These are phyloP conservation scores for Lotmaria passim DNA, from an alignment of 208 protist species.

Conservation along the genomic window DNA sequence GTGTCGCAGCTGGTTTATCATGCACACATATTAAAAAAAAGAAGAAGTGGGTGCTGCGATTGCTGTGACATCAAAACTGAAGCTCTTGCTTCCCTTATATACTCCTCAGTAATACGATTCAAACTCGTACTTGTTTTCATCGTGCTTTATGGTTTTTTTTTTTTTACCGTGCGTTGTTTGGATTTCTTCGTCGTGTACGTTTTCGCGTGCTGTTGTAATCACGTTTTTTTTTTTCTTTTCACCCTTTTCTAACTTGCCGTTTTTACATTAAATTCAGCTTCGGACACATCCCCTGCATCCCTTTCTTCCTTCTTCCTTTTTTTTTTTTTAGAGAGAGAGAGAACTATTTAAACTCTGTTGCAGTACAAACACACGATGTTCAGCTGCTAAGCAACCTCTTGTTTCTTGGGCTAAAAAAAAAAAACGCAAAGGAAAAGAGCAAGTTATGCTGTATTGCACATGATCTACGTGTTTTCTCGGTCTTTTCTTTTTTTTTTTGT, in stretches of 20 bases:
- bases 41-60: too few species aligned
- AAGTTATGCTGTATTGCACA: not conserved
- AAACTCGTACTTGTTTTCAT: too few species aligned
- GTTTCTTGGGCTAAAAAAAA: not conserved
- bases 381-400: conserved; percentile 10
- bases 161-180: not conserved
- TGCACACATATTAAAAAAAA: too few species aligned
- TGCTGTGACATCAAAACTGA: too few species aligned
- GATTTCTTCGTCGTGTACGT: not conserved
- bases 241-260: not conserved
- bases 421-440: not conserved
- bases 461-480: conserved; percentile 2
- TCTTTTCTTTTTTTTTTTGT: conserved; percentile 2
- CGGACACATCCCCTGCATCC: not conserved
- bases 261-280: too few species aligned
- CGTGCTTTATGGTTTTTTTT: too few species aligned
- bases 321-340: not conserved
- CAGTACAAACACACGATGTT: conserved; percentile 10
- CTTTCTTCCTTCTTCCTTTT: not conserved
- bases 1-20: too few species aligned
- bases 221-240: not conserved
- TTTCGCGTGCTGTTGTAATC: not conserved
- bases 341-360: conserved; percentile 1
- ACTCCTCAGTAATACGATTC: too few species aligned
- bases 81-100: too few species aligned